Evolutionary conservation across 768 basidiomycete species (phyloP).

Genomic region (Fistulinella prunicolor): DNA sequence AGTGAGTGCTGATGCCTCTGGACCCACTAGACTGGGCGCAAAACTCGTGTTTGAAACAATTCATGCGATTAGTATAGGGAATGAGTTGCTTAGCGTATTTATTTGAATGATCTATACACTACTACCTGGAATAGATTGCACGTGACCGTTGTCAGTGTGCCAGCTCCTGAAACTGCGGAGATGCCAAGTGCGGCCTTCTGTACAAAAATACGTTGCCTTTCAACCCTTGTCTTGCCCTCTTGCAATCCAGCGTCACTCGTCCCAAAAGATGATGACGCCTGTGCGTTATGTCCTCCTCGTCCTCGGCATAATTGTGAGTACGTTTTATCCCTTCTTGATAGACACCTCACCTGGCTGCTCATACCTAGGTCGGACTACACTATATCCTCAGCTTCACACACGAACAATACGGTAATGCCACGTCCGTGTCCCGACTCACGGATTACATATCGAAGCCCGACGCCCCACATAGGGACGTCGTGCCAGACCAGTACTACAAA

Average conservation of each 20-base stretch:
- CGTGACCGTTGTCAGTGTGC: neutral
- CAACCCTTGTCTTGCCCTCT: no score
- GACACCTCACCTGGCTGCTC: conserved; percentile 6
- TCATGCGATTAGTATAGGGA: conserved; percentile 26
- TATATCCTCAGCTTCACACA: conserved; percentile 43
- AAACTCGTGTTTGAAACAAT: conserved; percentile 30
- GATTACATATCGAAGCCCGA: conserved; percentile 20
- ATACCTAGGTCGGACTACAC: conserved; percentile 36
- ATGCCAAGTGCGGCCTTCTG: neutral
- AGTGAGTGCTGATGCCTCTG: conserved; percentile 4
- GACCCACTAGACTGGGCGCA: conserved; percentile 20
- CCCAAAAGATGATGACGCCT: conserved; percentile 53
- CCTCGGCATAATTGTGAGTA: conserved; percentile 45
- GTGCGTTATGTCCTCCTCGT: conserved; percentile 55
- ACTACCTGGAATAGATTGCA: neutral
- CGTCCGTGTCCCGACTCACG: conserved; percentile 35
- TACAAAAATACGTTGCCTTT: no score
- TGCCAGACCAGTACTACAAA: conserved; percentile 58
- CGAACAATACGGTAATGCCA: conserved; percentile 41
- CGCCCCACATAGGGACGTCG: conserved; percentile 55
- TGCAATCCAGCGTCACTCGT: neutral
- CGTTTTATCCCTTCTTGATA: neutral
- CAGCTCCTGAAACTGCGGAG: conserved; percentile 1
- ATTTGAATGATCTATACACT: neutral
- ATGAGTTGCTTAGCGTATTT: neutral